Evolutionary conservation across 306 rosid genomes (phyloP).

Genomic region (Aeschynomene evenia): DNA sequence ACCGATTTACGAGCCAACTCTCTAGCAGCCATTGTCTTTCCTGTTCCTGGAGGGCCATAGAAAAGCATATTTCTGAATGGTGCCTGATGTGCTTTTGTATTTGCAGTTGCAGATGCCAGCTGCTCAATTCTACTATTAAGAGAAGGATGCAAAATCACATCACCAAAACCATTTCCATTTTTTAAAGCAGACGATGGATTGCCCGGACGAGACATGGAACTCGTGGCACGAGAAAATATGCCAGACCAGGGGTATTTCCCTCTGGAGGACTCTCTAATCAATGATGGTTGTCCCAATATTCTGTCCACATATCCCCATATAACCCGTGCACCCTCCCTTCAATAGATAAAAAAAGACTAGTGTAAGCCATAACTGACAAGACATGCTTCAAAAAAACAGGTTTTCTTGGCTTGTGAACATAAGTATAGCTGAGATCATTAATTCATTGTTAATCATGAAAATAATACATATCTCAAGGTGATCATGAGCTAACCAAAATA

Average conservation of each 20-base stretch:
- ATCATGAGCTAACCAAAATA: neutral
- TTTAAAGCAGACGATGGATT: conserved; percentile 43
- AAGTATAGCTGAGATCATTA: neutral
- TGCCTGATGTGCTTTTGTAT: conserved; percentile 95
- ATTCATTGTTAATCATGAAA: neutral
- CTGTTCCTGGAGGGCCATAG: conserved; percentile 99
- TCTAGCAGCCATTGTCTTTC: conserved; percentile 99
- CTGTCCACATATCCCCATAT: conserved; percentile 98
- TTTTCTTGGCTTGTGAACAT: neutral
- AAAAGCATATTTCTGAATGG: conserved; percentile 97
- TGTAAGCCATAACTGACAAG: conserved; percentile 18
- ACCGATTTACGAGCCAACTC: conserved; percentile 95
- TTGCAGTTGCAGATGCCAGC: conserved; percentile 85
- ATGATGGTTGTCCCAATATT: conserved; percentile 95
- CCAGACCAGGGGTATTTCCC: conserved; percentile 99
- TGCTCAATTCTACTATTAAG: conserved; percentile 85
- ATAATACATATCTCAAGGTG: too few species aligned
- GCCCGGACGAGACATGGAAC: conserved; percentile 41
- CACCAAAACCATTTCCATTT: conserved; percentile 77
- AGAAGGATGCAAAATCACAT: conserved; percentile 85
- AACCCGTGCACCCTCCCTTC: conserved; percentile 98
- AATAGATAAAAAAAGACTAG: conserved; percentile 25
- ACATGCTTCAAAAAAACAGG: neutral
- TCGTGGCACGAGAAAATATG: conserved; percentile 52
- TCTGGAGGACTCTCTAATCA: conserved; percentile 91